Evolutionary conservation across 2,329 filamentous ascomycete species (phyloP).

Genomic region (Colletotrichum magnum): DNA sequence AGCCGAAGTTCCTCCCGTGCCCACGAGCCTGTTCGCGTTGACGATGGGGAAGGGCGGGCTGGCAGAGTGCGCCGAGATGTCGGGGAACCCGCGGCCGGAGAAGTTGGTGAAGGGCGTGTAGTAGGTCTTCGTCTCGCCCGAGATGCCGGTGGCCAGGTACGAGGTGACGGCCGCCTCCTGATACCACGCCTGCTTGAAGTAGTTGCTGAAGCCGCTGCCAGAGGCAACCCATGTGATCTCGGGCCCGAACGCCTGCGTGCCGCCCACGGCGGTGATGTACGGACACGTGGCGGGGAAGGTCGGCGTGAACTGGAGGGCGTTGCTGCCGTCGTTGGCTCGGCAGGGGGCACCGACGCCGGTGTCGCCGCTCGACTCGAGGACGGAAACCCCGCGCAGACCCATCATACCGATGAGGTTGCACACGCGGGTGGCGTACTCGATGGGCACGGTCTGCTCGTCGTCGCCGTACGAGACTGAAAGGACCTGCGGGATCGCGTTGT

Average conservation of each 20-base stretch:
- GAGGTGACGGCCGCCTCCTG: slow-evolving; percentile 61
- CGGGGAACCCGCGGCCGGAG: slow-evolving; percentile 71
- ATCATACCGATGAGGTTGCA: slow-evolving; percentile 75
- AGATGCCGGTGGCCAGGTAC: slow-evolving; percentile 54
- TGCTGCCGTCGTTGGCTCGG: slow-evolving; percentile 65
- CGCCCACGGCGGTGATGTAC: slow-evolving; percentile 71
- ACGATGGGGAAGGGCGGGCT: slow-evolving; percentile 42
- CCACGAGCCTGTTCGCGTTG: slow-evolving; percentile 44
- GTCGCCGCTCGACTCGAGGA: slow-evolving; percentile 75
- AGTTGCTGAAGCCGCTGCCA: slow-evolving; percentile 64
- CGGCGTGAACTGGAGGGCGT: slow-evolving; percentile 40
- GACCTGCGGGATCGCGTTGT: slow-evolving; percentile 69
- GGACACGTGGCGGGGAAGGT: slow-evolving; percentile 57
- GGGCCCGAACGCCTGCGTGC: slow-evolving; percentile 63
- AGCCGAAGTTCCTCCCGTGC: slow-evolving; percentile 59
- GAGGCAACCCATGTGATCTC: slow-evolving; percentile 69
- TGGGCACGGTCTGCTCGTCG: slow-evolving; percentile 73
- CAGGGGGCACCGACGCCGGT: slow-evolving; percentile 67
- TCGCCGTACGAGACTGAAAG: slow-evolving; percentile 79
- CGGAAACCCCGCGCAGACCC: slow-evolving; percentile 72
- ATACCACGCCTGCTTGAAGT: slow-evolving; percentile 59
- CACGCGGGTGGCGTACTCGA: slow-evolving; percentile 68
- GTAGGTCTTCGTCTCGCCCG: slow-evolving; percentile 56
- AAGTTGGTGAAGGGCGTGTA: slow-evolving; percentile 64
- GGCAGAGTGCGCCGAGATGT: slow-evolving; percentile 70